Base-by-base conservation (phyloP, 2,329 filamentous ascomycete species). In the Fusarium dimerum region DNA sequence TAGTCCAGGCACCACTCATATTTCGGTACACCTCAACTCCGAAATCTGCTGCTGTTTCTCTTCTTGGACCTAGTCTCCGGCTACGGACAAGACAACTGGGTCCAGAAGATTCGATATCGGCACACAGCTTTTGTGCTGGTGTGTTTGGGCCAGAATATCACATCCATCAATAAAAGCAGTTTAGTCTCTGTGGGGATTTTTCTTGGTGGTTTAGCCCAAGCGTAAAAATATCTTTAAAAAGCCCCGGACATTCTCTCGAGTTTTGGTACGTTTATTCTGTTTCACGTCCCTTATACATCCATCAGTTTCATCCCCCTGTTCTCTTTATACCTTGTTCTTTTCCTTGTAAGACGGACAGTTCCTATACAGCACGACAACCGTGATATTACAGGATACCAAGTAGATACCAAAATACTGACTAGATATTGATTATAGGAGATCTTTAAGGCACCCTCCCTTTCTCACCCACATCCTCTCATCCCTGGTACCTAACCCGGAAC, bases 401-500 rank as follows among this genome's bases (percentile, higher is more conserved):
- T 26, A 36, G 4, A 15, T 36, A 11, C 3, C 9, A 36, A 36
- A 15, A 36, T 36, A 36, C 32, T 36, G 32, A 36, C 32, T 10
- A 12, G 10, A 11, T 11, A 11, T 16, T 41, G 40, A 16, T 4
- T 13, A 41, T 41, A 26, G n/a, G 16, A 41, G 10, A 41, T 41
- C 20, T 26, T 4, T 7, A 26, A 26, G 20, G 20, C 20, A 26
- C 20, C 20, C 20, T 26, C 7, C 20, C 7, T 26, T 7, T 26
- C 20, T n/a, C 20, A 26, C 4, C 20, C 20, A 34, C 32, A 38
- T 47, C 47, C 45, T 43, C 40, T 47, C 42, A 51, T 48, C 39
- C 38, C 56, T 54, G 49, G 42, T 47, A 40, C 30, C 15, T 17
- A 7, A 12, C 17, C 29, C 41, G 43, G 42, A 39, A 40, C 50